Evolutionary conservation across 2,329 filamentous ascomycete species (phyloP).

Genomic region (Colletotrichum aenigma): DNA sequence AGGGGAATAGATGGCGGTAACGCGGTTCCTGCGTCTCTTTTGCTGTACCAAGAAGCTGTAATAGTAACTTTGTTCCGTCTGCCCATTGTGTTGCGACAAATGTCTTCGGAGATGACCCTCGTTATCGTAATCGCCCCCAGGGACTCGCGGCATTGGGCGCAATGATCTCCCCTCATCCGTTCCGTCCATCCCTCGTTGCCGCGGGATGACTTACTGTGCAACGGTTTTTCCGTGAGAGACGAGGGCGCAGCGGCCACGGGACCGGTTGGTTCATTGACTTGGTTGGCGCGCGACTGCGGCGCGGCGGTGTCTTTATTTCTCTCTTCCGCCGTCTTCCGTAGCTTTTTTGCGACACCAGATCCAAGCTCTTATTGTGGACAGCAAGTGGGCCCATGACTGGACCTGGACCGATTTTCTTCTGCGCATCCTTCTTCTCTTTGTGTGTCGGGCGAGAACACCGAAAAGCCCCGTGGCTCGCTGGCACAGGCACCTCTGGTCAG

Average conservation of each 20-base stretch:
- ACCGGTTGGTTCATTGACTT: background rate
- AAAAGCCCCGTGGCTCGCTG: background rate
- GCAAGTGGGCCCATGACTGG: constrained; percentile 7
- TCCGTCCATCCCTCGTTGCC: background rate
- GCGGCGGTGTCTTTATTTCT: background rate
- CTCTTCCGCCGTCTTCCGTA: background rate
- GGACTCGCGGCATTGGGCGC: background rate
- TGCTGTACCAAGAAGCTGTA: background rate
- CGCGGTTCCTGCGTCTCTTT: constrained; percentile 14
- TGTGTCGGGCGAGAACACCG: constrained; percentile 16
- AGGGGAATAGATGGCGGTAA: background rate
- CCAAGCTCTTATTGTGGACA: constrained; percentile 11
- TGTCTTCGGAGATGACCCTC: constrained; percentile 7
- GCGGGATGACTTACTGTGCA: background rate
- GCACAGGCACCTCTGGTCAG: background rate
- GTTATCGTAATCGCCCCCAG: background rate
- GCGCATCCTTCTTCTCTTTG: background rate
- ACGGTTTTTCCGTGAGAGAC: background rate
- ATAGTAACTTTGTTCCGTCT: background rate
- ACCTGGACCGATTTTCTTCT: background rate
- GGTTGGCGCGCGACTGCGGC: constrained; percentile 1
- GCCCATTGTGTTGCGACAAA: background rate
- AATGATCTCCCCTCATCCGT: background rate
- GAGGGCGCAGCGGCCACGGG: background rate
- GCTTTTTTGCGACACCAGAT: background rate